phyloP scores from a whole-genome alignment of 352 stramenopile genomes.

The Pythium graminicola region DNA sequence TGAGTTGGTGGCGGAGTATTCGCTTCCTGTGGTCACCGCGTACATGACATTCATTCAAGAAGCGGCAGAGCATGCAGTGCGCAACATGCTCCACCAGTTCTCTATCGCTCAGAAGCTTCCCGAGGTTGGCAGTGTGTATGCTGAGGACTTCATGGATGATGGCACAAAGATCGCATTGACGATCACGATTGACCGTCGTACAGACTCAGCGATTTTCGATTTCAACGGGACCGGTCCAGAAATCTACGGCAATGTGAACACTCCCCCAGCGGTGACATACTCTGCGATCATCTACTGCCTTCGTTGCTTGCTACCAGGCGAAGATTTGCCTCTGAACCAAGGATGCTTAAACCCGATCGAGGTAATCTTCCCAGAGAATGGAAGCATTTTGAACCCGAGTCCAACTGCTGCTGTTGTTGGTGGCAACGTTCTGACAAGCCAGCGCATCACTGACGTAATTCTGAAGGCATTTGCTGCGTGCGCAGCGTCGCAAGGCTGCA shows the following conservation, averaged over 20 bases:
- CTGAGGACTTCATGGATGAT: conserved; percentile 98
- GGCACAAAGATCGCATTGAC: conserved; percentile 95
- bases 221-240: conserved; percentile 96
- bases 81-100: conserved; percentile 94
- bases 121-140: conserved; percentile 82
- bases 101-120: conserved; percentile 68
- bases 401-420: conserved; percentile 94
- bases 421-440: conserved; percentile 97
- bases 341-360: conserved; percentile 95
- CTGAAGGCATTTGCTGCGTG: conserved; percentile 94
- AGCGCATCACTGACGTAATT: conserved; percentile 98
- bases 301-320: conserved; percentile 89
- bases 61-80: conserved; percentile 93
- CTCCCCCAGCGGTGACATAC: conserved; percentile 96
- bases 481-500: conserved; percentile 97
- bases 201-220: conserved; percentile 93
- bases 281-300: conserved; percentile 99
- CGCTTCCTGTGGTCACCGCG: conserved; percentile 90
- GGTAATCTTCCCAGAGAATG: conserved; percentile 91
- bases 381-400: conserved; percentile 95
- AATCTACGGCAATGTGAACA: conserved; percentile 98
- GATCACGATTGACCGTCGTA: conserved; percentile 93
- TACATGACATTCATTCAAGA: conserved; percentile 99
- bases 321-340: conserved; percentile 97
- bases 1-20: conserved; percentile 94